Evolutionary conservation across 805 yeast species (phyloP).

Genomic region (Lipomyces sp.): DNA sequence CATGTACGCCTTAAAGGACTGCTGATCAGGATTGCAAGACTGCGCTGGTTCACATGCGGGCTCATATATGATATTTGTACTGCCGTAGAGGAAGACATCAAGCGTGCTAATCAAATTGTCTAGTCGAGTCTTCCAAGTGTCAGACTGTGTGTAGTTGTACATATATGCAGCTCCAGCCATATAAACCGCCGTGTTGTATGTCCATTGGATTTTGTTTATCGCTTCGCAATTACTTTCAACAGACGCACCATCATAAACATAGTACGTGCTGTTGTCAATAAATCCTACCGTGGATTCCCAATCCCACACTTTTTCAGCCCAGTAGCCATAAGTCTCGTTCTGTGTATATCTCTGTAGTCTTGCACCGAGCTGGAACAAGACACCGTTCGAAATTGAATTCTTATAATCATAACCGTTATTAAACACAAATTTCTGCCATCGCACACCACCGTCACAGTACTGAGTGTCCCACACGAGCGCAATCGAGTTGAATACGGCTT

Average conservation of each 20-base stretch:
- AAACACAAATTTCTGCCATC: constrained; percentile 93
- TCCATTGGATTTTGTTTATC: constrained; percentile 65
- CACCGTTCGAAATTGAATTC: constrained; percentile 86
- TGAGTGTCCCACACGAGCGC: constrained; percentile 72
- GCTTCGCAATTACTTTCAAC: constrained; percentile 54
- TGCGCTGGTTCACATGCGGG: constrained; percentile 67
- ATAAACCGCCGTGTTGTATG: constrained; percentile 73
- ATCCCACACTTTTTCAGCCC: constrained; percentile 73
- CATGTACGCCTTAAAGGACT: constrained; percentile 73
- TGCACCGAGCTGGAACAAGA: constrained; percentile 79
- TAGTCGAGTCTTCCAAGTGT: constrained; percentile 62
- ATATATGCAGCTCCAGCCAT: constrained; percentile 72
- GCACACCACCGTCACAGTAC: constrained; percentile 73
- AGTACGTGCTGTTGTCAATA: constrained; percentile 43
- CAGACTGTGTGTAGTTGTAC: constrained; percentile 52
- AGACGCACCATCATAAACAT: constrained; percentile 76
- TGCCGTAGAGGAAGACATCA: constrained; percentile 54
- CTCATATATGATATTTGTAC: constrained; percentile 61
- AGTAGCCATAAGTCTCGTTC: constrained; percentile 72
- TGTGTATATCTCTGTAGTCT: constrained; percentile 78
- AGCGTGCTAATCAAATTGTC: constrained; percentile 54
- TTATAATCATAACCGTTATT: constrained; percentile 86
- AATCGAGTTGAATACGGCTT: constrained; percentile 88
- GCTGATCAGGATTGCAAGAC: constrained; percentile 72
- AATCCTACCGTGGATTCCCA: constrained; percentile 66